A percentile compares a stretch with the other conserved stretches of the same genome.
Conservation (phyloP, 2,329 filamentous ascomycete genomes). For the Eutypa lata region DNA sequence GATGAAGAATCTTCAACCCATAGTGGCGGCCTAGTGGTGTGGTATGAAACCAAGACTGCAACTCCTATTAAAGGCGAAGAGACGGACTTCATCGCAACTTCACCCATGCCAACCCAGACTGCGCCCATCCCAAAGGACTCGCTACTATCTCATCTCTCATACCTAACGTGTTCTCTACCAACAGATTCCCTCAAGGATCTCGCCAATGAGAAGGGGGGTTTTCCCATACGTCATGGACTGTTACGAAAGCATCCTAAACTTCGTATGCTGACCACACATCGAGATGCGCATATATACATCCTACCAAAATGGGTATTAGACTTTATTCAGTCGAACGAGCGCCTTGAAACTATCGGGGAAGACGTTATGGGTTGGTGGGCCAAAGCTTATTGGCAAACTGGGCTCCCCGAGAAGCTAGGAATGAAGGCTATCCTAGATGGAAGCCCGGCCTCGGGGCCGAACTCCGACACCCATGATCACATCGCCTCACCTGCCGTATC, state of each 20-base stretch:
- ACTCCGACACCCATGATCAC: slow-evolving; percentile 24
- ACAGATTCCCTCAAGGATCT: slow-evolving; percentile 86
- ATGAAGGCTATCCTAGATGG: slow-evolving; percentile 62
- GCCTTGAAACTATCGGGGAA: slow-evolving; percentile 83
- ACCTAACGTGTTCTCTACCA: slow-evolving; percentile 80
- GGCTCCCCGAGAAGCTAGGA: slow-evolving; percentile 73
- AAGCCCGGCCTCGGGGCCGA: slow-evolving; percentile 37
- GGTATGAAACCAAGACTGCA: slow-evolving; percentile 80
- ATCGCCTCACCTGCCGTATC: slow-evolving; percentile 14
- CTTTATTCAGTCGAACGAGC: slow-evolving; percentile 74
- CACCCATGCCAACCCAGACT: slow-evolving; percentile 58
- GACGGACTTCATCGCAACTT: slow-evolving; percentile 84
- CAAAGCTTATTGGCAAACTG: slow-evolving; percentile 86
- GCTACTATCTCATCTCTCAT: slow-evolving; percentile 66
- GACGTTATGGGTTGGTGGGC: slow-evolving; percentile 95
- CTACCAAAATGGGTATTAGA: slow-evolving; percentile 90
- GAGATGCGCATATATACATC: slow-evolving; percentile 92
- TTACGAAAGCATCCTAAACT: slow-evolving; percentile 72
- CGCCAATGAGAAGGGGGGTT: slow-evolving; percentile 68
- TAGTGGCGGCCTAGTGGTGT: slow-evolving; percentile 82
- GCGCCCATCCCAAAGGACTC: slow-evolving; percentile 61
- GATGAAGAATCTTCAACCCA: slow-evolving; percentile 38
- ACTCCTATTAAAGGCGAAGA: slow-evolving; percentile 83
- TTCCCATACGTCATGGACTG: slow-evolving; percentile 73
- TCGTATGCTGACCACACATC: slow-evolving; percentile 77